These are phyloP conservation scores for Capronia coronata DNA, from an alignment of 2,329 filamentous ascomycete species.

Conservation along the genomic window DNA sequence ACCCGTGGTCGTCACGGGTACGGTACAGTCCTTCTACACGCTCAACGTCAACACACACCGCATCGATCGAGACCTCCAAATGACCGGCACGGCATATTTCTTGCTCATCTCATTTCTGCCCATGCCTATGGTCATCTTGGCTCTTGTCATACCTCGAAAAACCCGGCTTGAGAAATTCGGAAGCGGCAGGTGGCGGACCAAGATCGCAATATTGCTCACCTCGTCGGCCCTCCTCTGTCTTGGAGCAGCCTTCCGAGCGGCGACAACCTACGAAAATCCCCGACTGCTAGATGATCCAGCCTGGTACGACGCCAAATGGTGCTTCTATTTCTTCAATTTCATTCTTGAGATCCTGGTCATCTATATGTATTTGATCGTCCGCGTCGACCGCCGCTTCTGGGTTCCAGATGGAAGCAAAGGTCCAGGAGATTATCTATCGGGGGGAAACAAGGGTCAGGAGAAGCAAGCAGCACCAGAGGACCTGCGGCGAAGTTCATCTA, in stretches of 20 bases:
- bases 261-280: constrained; percentile 48
- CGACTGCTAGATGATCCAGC: constrained; percentile 51
- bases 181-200: constrained; percentile 58
- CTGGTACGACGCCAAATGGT: constrained; percentile 64
- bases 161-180: constrained; percentile 57
- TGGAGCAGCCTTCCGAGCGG: constrained; percentile 64
- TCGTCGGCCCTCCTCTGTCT: constrained; percentile 56
- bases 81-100: constrained; percentile 56
- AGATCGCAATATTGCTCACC: constrained; percentile 58
- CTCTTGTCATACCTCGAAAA: constrained; percentile 43
- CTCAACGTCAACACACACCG: constrained; percentile 45
- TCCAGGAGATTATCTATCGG: constrained; percentile 42
- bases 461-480: not conserved
- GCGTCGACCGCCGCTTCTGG: constrained; percentile 70
- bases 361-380: constrained; percentile 56
- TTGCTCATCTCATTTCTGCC: constrained; percentile 62
- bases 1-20: constrained; percentile 58
- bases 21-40: constrained; percentile 63
- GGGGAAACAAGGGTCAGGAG: not conserved
- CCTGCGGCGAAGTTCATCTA: not conserved
- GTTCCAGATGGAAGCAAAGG: constrained; percentile 63
- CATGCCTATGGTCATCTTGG: constrained; percentile 49
- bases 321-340: constrained; percentile 78
- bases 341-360: constrained; percentile 65
- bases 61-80: constrained; percentile 57